Conservation (phyloP, 495 filamentous ascomycete genomes). For the Podospora anserina region DNA sequence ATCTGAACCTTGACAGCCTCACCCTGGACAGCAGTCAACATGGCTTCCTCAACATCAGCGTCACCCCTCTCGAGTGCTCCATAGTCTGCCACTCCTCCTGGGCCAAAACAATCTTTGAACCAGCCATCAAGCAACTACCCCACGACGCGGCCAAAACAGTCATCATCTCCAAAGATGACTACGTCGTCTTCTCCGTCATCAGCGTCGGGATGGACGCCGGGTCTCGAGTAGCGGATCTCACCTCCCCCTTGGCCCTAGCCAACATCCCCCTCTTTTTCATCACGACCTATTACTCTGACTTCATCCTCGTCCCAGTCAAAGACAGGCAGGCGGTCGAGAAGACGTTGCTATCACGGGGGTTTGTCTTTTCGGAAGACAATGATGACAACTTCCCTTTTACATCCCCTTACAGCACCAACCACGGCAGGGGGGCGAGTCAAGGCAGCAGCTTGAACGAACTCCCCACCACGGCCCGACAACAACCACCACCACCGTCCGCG, state of each 20-base stretch:
- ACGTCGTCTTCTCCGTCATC: conserved; percentile 82
- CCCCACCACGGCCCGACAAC: background rate
- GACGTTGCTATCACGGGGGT: conserved; percentile 74
- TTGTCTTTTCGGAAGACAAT: conserved; percentile 67
- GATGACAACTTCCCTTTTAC: conserved; percentile 58
- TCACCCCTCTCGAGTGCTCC: conserved; percentile 91
- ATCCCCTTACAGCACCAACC: conserved; percentile 24
- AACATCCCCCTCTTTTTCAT: conserved; percentile 98
- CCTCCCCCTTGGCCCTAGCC: conserved; percentile 84
- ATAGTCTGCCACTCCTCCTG: conserved; percentile 78
- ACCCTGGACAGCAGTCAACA: conserved; percentile 44
- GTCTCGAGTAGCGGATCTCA: conserved; percentile 88
- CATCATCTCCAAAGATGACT: conserved; percentile 76
- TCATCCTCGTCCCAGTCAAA: conserved; percentile 83
- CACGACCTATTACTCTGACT: conserved; percentile 96
- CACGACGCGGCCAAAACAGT: conserved; percentile 51
- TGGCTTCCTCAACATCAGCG: conserved; percentile 86
- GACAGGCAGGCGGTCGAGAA: conserved; percentile 68
- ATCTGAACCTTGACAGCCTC: conserved; percentile 5
- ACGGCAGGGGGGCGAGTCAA: conserved; percentile 47
- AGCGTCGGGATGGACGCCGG: conserved; percentile 88
- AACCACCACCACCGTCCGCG: conserved; percentile 69
- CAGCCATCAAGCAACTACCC: conserved; percentile 56
- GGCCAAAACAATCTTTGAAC: conserved; percentile 69
- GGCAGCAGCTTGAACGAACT: conserved; percentile 35